Evolutionary conservation across 2,329 filamentous ascomycete species (phyloP), one percentile per base, ranked within the genome.

Genomic region (Rhynchosporium agropyri): DNA sequence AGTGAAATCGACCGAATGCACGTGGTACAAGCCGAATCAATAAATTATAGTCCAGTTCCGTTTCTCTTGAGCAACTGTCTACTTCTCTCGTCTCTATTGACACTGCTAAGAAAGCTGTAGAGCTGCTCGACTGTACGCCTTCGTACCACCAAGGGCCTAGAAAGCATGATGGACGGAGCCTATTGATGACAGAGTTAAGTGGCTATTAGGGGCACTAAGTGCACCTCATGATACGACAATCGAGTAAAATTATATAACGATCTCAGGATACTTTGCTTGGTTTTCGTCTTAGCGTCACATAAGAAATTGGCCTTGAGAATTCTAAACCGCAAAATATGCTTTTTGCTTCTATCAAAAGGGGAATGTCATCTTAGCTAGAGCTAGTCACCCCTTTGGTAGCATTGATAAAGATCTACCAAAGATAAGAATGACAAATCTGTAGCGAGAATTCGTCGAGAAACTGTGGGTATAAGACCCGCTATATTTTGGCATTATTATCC

Each of bases 361-460:
- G 1, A 20, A 20, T 20, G 20, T 20, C 20, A 20, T 20, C 20
- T 20, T 20, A 20, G 20, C 20, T 20, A 20, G 20, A 20, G 20
- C 20, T 20, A 20, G 20, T 20, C 20, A 20, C 20, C 20, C 20
- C 20, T 20, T 20, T 20, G 20, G 20, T 20, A 20, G 20, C 20
- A 20, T 20, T 20, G 20, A 20, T 20, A 20, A 62, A 62, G 54
- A 38, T 12, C 54, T 38, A 58, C 40, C 53, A 62, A 43, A 46
- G 10, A n/a, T 26, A 26, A 33, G 31, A 53, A 26, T 38, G 50
- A 38, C 31, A 38, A 6, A 56, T 38, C 53, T 56, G 53, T 38
- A 31, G 26, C 50, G 38, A 20, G 15, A 31, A 43, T 43, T 12
- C 43, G 54, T 57, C 38, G 54, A 57, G 54, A 57, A 33, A 20